Percentiles rank a stretch among this genome's conserved stretches.
Conservation (phyloP, 2,329 filamentous ascomycete species). For the Exophiala sp. region DNA sequence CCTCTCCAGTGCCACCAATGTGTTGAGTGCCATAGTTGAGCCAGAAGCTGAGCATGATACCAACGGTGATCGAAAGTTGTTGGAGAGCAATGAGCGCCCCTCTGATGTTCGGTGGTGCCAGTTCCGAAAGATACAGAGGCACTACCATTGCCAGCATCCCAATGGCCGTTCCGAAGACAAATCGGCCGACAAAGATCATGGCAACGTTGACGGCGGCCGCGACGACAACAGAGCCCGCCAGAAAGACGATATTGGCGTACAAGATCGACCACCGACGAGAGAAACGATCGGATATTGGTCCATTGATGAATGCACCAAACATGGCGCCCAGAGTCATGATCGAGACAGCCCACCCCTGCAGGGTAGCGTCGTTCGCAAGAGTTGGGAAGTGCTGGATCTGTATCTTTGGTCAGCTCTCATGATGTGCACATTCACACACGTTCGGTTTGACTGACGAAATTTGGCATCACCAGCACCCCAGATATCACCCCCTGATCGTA, state of each 20-base stretch:
- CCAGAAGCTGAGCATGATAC: slow-evolving; percentile 43
- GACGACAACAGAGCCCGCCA: slow-evolving; percentile 47
- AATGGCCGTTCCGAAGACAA: slow-evolving; percentile 39
- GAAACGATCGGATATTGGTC: background rate
- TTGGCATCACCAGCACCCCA: slow-evolving; percentile 47
- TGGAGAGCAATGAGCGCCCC: slow-evolving; percentile 40
- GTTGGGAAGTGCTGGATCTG: slow-evolving; percentile 28
- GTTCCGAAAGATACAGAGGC: slow-evolving; percentile 19
- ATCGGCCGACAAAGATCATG: slow-evolving; percentile 46
- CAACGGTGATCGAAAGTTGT: slow-evolving; percentile 34
- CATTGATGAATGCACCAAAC: background rate
- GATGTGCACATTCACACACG: slow-evolving; percentile 45
- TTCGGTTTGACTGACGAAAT: slow-evolving; percentile 42
- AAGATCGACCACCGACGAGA: background rate
- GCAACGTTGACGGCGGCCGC: slow-evolving; percentile 49
- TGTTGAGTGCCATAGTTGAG: slow-evolving; percentile 37
- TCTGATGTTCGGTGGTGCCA: slow-evolving; percentile 39
- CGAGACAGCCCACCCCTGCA: slow-evolving; percentile 49
- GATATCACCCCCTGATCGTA: slow-evolving; percentile 52
- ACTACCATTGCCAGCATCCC: slow-evolving; percentile 38
- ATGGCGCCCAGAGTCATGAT: slow-evolving; percentile 32
- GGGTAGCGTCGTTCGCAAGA: slow-evolving; percentile 52
- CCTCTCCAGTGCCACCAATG: slow-evolving; percentile 3
- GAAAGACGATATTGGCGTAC: background rate
- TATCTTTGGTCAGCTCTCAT: slow-evolving; percentile 14